Conservation (phyloP, 139 green algal species). For the Spirogloea muscicola region DNA sequence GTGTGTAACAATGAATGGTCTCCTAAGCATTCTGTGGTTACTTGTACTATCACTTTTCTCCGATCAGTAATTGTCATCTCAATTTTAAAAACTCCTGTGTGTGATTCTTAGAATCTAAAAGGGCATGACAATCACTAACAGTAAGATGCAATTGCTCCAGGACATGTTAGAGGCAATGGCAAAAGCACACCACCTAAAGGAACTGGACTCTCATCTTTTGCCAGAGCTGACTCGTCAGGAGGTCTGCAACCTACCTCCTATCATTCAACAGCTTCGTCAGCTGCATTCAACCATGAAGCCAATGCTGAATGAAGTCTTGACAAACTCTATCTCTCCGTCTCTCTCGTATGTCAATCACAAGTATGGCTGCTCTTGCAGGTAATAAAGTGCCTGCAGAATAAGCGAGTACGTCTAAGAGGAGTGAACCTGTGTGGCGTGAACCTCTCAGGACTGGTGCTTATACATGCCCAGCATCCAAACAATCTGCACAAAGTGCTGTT, state of each 20-base stretch:
- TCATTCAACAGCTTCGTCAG: background rate
- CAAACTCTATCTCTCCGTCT: too few species aligned
- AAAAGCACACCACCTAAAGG: background rate
- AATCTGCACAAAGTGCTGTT: background rate
- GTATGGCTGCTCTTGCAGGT: conserved; percentile 8
- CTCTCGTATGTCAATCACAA: too few species aligned
- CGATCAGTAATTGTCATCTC: background rate
- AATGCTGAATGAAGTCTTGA: background rate
- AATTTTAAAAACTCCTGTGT: background rate
- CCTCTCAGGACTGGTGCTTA: conserved; percentile 34
- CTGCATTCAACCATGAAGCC: background rate
- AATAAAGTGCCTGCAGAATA: conserved; percentile 22
- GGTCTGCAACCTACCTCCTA: conserved; percentile 9
- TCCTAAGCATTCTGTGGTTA: background rate
- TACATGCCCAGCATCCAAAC: background rate
- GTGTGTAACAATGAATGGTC: too few species aligned
- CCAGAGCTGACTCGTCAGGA: conserved; percentile 26
- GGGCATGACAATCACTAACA: background rate
- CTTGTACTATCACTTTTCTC: background rate
- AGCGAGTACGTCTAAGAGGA: conserved; percentile 21
- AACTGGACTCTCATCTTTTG: background rate
- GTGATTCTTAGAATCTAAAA: conserved; percentile 1
- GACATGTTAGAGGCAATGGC: background rate
- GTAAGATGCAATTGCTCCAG: background rate
- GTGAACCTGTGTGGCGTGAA: conserved; percentile 26